Conservation (phyloP, 345 rosid genomes). For the Kandelia obovata region DNA sequence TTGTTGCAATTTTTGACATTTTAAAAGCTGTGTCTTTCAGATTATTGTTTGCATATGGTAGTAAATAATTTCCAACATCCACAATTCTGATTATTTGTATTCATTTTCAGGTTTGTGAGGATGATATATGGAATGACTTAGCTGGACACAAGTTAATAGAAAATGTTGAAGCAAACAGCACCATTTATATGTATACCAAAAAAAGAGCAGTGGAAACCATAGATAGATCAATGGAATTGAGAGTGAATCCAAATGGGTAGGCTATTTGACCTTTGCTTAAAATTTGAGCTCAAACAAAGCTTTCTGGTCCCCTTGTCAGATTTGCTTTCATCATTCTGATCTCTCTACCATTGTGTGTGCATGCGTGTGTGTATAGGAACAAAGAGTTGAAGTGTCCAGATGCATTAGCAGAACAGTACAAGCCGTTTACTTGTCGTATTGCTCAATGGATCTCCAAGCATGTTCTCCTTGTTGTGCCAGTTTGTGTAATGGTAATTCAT, state of each 20-base stretch:
- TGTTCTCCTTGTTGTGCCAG: constrained; percentile 35
- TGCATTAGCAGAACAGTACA: constrained; percentile 48
- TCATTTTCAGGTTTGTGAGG: constrained; percentile 50
- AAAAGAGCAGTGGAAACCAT: constrained; percentile 48
- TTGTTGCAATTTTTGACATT: constrained; percentile 1
- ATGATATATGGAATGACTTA: constrained; percentile 56
- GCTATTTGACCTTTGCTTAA: constrained; percentile 11
- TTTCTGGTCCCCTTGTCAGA: not conserved
- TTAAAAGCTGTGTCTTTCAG: not conserved
- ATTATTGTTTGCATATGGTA: constrained; percentile 2
- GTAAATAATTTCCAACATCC: not conserved
- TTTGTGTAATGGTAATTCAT: constrained; percentile 53
- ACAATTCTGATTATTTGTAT: not conserved
- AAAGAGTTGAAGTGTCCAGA: constrained; percentile 81
- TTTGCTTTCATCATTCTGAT: constrained; percentile 12
- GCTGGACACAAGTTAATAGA: constrained; percentile 34
- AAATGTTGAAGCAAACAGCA: constrained; percentile 37
- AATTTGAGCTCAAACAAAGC: not conserved
- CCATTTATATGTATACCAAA: constrained; percentile 39
- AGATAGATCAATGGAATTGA: constrained; percentile 42
- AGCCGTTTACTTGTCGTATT: constrained; percentile 55
- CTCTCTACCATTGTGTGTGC: not conserved
- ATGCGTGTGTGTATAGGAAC: constrained; percentile 30
- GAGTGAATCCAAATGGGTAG: constrained; percentile 59
- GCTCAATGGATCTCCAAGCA: constrained; percentile 57